These are phyloP conservation scores for Ascodesmis nigricans DNA, from an alignment of 495 filamentous ascomycete genomes.

Conservation along the genomic window DNA sequence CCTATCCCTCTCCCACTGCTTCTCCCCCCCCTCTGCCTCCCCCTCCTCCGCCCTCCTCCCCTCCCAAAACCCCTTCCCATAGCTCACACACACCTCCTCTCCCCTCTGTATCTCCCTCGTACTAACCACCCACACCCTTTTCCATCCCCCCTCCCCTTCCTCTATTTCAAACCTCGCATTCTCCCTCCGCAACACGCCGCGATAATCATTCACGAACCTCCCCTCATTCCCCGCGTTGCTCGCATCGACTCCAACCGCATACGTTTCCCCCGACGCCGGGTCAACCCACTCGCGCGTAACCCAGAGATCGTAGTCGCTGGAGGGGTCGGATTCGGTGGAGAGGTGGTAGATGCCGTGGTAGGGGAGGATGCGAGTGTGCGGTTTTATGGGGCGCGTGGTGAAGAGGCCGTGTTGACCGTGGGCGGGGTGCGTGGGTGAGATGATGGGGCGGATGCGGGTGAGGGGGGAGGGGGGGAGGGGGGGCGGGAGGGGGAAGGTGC, in stretches of 20 bases:
- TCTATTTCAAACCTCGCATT: constrained; percentile 19
- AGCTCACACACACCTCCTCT: too few species aligned
- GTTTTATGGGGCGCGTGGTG: constrained; percentile 32
- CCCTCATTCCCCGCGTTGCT: constrained; percentile 41
- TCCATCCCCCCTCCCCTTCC: too few species aligned
- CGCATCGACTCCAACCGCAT: constrained; percentile 41
- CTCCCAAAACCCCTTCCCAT: too few species aligned
- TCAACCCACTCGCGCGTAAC: constrained; percentile 37
- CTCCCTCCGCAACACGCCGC: constrained; percentile 31
- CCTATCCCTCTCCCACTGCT: too few species aligned
- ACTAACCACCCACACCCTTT: too few species aligned
- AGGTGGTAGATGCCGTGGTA: constrained; percentile 43
- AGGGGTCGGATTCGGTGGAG: constrained; percentile 21
- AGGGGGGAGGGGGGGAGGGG: constrained; percentile 26
- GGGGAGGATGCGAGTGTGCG: constrained; percentile 37
- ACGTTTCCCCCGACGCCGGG: too few species aligned
- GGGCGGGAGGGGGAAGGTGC: constrained; percentile 22
- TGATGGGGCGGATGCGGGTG: constrained; percentile 35
- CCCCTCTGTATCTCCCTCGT: too few species aligned
- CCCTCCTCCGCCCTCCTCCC: too few species aligned
- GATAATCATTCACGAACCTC: constrained; percentile 53
- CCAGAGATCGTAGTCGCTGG: constrained; percentile 44
- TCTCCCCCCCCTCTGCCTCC: too few species aligned
- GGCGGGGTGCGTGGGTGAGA: constrained; percentile 35
- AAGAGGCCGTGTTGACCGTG: constrained; percentile 43